phyloP scores from a whole-genome alignment of 441 rosid species.

The Breynia disticha region DNA sequence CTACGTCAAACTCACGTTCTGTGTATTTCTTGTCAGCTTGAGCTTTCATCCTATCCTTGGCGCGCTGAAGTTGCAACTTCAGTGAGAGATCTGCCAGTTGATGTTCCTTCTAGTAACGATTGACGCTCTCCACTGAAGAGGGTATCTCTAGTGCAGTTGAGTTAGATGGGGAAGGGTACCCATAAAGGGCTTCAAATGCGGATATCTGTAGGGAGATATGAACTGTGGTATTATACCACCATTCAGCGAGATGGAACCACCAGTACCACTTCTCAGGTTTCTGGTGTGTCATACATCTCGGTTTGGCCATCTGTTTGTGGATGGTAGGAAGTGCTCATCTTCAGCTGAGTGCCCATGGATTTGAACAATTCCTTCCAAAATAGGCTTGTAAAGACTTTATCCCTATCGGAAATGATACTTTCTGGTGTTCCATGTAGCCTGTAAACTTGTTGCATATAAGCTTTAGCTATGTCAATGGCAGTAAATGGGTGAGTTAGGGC shows the following conservation, averaged over 20 bases:
- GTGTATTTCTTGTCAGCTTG: not conserved
- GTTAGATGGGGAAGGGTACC: not conserved
- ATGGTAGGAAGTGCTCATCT: not conserved
- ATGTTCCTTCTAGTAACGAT: not conserved
- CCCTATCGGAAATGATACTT: not conserved
- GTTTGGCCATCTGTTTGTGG: not conserved
- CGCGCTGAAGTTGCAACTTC: not conserved
- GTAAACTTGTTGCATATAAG: not conserved
- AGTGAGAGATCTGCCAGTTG: not conserved
- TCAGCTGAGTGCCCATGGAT: not conserved
- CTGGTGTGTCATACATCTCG: not conserved
- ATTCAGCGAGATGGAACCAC: not conserved
- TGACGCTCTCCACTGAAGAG: not conserved
- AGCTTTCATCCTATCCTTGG: not conserved
- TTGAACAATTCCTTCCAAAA: constrained; percentile 2
- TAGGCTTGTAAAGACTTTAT: not conserved
- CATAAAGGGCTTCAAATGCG: not conserved
- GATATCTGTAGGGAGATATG: not conserved
- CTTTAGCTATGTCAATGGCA: not conserved
- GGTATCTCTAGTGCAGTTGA: not conserved
- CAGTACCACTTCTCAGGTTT: not conserved
- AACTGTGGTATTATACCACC: constrained; percentile 6
- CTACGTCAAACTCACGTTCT: not conserved
- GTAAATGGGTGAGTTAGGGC: not conserved
- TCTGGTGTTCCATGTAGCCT: not conserved